Evolutionary conservation across 192 early-diverging fungal genomes (phyloP).

Genomic region (Entomortierella beljakovae): DNA sequence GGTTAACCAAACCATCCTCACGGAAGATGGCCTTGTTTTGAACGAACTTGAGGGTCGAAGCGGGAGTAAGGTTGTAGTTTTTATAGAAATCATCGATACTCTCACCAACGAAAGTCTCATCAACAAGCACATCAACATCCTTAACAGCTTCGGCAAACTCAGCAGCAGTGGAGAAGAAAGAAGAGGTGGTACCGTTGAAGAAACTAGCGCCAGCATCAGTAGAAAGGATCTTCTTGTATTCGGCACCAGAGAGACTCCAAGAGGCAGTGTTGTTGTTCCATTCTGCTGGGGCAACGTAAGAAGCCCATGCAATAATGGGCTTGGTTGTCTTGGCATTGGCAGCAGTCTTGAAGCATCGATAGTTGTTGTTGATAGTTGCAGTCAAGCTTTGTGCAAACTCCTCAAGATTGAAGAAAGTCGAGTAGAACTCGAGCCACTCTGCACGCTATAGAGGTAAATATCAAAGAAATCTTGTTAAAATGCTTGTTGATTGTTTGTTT

Average conservation of each 20-base stretch:
- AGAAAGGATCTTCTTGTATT: slow-evolving; percentile 71
- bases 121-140: slow-evolving; percentile 76
- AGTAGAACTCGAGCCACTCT: slow-evolving; percentile 71
- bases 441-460: slow-evolving; percentile 53
- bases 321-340: slow-evolving; percentile 36
- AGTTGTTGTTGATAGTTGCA: slow-evolving; percentile 66
- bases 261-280: slow-evolving; percentile 80
- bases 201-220: slow-evolving; percentile 76
- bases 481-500: too few relatives aligned
- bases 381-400: slow-evolving; percentile 59
- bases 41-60: slow-evolving; percentile 69
- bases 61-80: slow-evolving; percentile 65
- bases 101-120: slow-evolving; percentile 71
- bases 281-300: slow-evolving; percentile 65
- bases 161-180: slow-evolving; percentile 53
- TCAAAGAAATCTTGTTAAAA: background rate
- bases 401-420: slow-evolving; percentile 76
- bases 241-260: slow-evolving; percentile 69
- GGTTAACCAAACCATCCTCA: slow-evolving; percentile 73
- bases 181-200: slow-evolving; percentile 58
- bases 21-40: slow-evolving; percentile 72
- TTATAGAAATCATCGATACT: slow-evolving; percentile 54
- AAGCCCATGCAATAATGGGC: slow-evolving; percentile 76
- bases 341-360: slow-evolving; percentile 65
- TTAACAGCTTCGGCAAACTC: slow-evolving; percentile 68